phyloP scores from a whole-genome alignment of 768 basidiomycete species.

The Agaricus sinodeliciosus region DNA sequence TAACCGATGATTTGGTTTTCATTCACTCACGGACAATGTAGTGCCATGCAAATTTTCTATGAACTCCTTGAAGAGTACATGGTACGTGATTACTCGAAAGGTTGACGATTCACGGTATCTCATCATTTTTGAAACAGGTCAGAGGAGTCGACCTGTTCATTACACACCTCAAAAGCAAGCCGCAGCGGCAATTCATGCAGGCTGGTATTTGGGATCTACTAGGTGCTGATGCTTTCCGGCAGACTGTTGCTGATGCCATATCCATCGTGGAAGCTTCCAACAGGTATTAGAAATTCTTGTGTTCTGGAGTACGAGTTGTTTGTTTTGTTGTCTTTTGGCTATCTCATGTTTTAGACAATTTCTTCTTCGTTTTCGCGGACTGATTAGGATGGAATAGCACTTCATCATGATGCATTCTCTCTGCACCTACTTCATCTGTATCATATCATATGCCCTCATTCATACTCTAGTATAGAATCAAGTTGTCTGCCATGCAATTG shows the following conservation, averaged over 20 bases:
- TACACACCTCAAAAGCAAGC: conserved; percentile 37
- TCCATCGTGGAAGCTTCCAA: conserved; percentile 26
- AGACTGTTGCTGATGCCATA: conserved; percentile 47
- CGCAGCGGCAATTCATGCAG: conserved; percentile 37
- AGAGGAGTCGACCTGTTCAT: conserved; percentile 47
- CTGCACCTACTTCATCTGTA: not conserved
- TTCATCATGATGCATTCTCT: not conserved
- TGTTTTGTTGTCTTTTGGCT: not conserved
- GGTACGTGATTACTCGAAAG: conserved; percentile 28
- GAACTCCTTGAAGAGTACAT: conserved; percentile 77
- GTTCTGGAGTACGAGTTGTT: not conserved
- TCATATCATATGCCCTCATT: not conserved
- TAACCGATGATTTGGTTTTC: conserved; percentile 4
- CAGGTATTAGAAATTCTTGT: not conserved
- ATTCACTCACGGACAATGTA: conserved; percentile 20
- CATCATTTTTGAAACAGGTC: conserved; percentile 23
- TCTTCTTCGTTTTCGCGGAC: not conserved
- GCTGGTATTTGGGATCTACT: conserved; percentile 47
- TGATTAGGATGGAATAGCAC: not conserved
- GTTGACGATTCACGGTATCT: not conserved
- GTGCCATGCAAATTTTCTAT: conserved; percentile 78
- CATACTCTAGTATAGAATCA: not conserved
- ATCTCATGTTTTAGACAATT: not conserved
- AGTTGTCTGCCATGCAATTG: conserved; percentile 40
- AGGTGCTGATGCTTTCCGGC: conserved; percentile 39